A percentile compares a stretch with the other conserved stretches of the same genome.
Evolutionary conservation across 441 rosid species (phyloP).

Genomic region (Isatis lusitanica): DNA sequence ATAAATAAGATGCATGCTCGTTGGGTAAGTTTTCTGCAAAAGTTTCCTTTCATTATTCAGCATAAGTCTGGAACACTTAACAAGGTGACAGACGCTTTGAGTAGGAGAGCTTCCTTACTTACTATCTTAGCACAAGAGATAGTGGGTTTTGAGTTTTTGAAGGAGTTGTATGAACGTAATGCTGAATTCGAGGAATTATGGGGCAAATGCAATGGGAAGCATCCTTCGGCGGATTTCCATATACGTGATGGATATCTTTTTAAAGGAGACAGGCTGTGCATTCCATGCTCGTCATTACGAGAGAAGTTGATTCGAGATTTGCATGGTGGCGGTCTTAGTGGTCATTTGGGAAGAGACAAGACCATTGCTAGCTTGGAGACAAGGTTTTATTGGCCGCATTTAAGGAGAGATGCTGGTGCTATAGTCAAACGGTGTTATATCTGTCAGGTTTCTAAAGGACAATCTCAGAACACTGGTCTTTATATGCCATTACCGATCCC

Average conservation of each 20-base stretch:
- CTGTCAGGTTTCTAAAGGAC: not conserved
- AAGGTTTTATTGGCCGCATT: not conserved
- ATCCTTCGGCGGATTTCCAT: not conserved
- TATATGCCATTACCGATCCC: not conserved
- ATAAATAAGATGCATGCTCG: no score
- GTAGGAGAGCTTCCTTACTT: no score
- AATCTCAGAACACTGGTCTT: not conserved
- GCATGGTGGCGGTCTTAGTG: slow-evolving; percentile 2
- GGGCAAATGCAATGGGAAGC: not conserved
- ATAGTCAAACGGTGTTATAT: not conserved
- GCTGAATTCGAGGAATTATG: not conserved
- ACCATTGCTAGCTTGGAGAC: not conserved
- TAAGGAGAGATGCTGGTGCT: not conserved
- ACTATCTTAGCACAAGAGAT: not conserved
- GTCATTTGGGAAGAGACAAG: not conserved
- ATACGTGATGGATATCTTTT: not conserved
- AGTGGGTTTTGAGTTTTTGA: not conserved
- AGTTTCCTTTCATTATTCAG: no score
- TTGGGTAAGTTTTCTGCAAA: no score
- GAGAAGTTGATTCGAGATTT: not conserved
- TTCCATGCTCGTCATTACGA: not conserved
- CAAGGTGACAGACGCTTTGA: no score
- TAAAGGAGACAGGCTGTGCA: not conserved
- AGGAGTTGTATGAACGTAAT: not conserved
- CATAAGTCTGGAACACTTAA: no score